Percentiles rank a stretch among this genome's conserved stretches.
Evolutionary conservation across 495 filamentous ascomycete genomes (phyloP).

Genomic region (Letharia lupina): DNA sequence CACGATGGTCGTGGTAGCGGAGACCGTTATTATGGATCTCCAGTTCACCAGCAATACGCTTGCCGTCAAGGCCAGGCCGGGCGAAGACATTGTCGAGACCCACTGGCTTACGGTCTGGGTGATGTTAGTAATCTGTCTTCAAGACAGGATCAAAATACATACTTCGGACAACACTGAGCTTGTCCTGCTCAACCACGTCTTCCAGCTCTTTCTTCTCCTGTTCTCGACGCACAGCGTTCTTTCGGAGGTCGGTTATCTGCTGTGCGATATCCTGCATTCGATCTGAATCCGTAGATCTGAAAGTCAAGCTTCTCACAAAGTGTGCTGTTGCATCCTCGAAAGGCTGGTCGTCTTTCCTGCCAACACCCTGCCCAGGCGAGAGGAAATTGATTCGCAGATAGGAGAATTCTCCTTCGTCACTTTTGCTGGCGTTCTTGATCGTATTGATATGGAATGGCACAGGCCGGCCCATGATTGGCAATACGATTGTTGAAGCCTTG

Average conservation of each 20-base stretch:
- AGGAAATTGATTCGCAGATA: constrained; percentile 96
- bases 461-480: constrained; percentile 94
- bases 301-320: constrained; percentile 90
- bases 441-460: constrained; percentile 99
- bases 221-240: constrained; percentile 77
- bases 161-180: constrained; percentile 86
- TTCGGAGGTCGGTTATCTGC: constrained; percentile 89
- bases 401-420: constrained; percentile 86
- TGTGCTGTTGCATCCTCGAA: constrained; percentile 95
- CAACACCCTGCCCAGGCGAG: constrained; percentile 94
- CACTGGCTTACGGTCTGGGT: constrained; percentile 70
- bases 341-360: constrained; percentile 94
- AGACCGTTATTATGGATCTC: constrained; percentile 99
- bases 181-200: constrained; percentile 99
- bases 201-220: constrained; percentile 99
- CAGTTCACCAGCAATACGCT: constrained; percentile 87
- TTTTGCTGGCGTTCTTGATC: constrained; percentile 95
- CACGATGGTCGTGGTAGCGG: constrained; percentile 70
- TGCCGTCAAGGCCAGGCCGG: constrained; percentile 88
- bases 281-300: constrained; percentile 79
- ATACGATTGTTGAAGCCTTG: constrained; percentile 80
- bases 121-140: constrained; percentile 29
- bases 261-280: constrained; percentile 81
- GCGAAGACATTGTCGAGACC: constrained; percentile 87
- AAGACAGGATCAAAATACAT: constrained; percentile 29